These are phyloP conservation scores for Apiotrichum domesticum DNA, from an alignment of 1,284 basidiomycete genomes.

Conservation along the genomic window DNA sequence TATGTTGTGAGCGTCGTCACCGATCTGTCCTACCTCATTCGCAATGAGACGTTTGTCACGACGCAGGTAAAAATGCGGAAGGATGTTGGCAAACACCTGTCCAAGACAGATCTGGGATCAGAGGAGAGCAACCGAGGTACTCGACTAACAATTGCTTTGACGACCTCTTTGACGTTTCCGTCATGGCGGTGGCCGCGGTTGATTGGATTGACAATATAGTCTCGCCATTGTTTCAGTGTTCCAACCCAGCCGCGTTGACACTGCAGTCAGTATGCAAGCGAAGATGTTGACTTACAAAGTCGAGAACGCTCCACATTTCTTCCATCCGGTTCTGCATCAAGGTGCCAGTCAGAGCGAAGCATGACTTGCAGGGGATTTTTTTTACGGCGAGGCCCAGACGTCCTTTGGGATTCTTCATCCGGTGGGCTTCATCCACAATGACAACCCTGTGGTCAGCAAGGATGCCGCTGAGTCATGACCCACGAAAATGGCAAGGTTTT, in stretches of 20 bases:
- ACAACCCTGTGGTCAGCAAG: slow-evolving; percentile 23
- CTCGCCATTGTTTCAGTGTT: slow-evolving; percentile 39
- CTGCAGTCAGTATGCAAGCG: slow-evolving; percentile 11
- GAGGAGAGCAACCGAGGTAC: background rate
- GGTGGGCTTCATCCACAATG: slow-evolving; percentile 45
- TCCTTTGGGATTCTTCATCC: slow-evolving; percentile 36
- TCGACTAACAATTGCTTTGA: slow-evolving; percentile 33
- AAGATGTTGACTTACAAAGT: slow-evolving; percentile 38
- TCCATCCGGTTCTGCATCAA: slow-evolving; percentile 49
- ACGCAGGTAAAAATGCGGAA: slow-evolving; percentile 50
- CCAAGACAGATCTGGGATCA: slow-evolving; percentile 6
- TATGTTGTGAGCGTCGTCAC: slow-evolving; percentile 16
- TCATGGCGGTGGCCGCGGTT: slow-evolving; percentile 45
- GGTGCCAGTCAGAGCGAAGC: slow-evolving; percentile 41
- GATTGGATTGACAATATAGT: slow-evolving; percentile 42
- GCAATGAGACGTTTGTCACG: slow-evolving; percentile 49
- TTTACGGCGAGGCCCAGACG: slow-evolving; percentile 45
- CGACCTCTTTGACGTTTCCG: slow-evolving; percentile 40
- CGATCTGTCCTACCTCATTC: slow-evolving; percentile 28
- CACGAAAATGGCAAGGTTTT: slow-evolving; percentile 39
- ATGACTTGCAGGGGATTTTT: slow-evolving; percentile 32
- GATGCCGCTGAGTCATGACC: slow-evolving; percentile 1
- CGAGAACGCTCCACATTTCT: slow-evolving; percentile 51
- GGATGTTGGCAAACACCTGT: slow-evolving; percentile 36
- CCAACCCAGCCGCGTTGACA: slow-evolving; percentile 43